Evolutionary conservation across 2,329 filamentous ascomycete species (phyloP), one percentile per base, ranked within the genome.

Genomic region (Drechslera avenae): DNA sequence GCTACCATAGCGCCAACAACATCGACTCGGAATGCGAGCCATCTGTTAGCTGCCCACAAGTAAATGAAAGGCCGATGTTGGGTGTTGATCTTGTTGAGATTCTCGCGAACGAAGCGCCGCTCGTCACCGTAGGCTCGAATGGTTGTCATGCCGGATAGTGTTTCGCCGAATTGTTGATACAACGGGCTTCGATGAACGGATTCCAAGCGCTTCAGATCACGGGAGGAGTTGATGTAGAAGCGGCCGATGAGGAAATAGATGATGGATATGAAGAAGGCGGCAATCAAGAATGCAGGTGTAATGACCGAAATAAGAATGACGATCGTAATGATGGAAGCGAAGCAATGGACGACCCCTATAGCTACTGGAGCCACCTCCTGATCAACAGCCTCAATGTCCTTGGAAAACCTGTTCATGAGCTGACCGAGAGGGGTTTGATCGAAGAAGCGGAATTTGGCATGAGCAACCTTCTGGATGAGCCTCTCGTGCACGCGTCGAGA

Each of bases 161-260:
- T 97, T 77, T 99, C 94, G 57, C 94, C 93, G 62, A 99, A 99
- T 63, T 97, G 94, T 74, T 99, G 94, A 77, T 97, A 99, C 5
- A 99, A 79, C 1, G 94, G 94, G 72, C 92, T 97, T 68, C 93
- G 84, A 72, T 97, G 90, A 1, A 97, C 86, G 5, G 93, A 96
- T 73, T 99, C 95, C 5, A 99, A 79, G 40, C 94, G 86, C 79
- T 99, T 99, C 47, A 99, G 81, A 69, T 97, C 94, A 58, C 93
- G 86, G n/a, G 94, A 97, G 0, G 93, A 89, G 61, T 87, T 87
- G 39, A 99, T 83, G 73, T 99, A 99, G 69, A 97, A 91, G 34
- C 85, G 83, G 26, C 91, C 91, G 28, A 97, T 86, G 16, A 90
- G 77, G 67, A 90, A 86, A 74, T 97, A 99, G 0, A 96, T 77